Evolutionary conservation across 2,329 filamentous ascomycete genomes (phyloP).

Genomic region (Claviceps lovelessii): DNA sequence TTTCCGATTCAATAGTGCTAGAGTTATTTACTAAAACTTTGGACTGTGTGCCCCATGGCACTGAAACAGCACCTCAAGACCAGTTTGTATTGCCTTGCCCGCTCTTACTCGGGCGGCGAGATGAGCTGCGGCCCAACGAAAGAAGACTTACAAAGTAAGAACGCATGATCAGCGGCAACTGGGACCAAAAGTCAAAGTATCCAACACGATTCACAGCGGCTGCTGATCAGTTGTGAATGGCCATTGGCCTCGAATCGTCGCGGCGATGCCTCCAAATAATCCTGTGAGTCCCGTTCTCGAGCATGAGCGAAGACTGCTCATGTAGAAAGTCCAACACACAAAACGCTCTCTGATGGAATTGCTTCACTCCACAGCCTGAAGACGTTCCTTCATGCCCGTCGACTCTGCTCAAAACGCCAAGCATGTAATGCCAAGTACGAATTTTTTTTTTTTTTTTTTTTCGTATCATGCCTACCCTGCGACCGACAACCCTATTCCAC

Average conservation of each 20-base stretch:
- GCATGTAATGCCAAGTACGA: not conserved
- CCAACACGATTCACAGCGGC: not conserved
- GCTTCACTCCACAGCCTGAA: too few relatives aligned
- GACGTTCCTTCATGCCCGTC: too few relatives aligned
- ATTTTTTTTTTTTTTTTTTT: not conserved
- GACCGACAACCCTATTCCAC: not conserved
- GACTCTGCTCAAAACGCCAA: not conserved
- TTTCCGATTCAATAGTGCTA: too few relatives aligned
- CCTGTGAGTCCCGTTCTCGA: not conserved
- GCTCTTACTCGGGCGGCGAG: too few relatives aligned
- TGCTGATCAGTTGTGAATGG: too few relatives aligned
- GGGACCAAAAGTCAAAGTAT: not conserved
- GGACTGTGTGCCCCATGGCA: too few relatives aligned
- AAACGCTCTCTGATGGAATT: too few relatives aligned
- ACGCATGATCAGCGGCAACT: not conserved
- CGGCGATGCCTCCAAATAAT: not conserved
- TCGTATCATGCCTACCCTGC: not conserved
- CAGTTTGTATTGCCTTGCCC: too few relatives aligned
- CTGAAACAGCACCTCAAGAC: too few relatives aligned
- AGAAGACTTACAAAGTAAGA: not conserved
- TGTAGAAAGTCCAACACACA: not conserved
- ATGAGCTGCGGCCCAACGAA: too few relatives aligned
- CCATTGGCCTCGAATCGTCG: not conserved
- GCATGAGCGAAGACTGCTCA: too few relatives aligned
- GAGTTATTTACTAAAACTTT: too few relatives aligned